Base-by-base conservation (phyloP, 2,329 filamentous ascomycete genomes). In the Venturia pyrina region DNA sequence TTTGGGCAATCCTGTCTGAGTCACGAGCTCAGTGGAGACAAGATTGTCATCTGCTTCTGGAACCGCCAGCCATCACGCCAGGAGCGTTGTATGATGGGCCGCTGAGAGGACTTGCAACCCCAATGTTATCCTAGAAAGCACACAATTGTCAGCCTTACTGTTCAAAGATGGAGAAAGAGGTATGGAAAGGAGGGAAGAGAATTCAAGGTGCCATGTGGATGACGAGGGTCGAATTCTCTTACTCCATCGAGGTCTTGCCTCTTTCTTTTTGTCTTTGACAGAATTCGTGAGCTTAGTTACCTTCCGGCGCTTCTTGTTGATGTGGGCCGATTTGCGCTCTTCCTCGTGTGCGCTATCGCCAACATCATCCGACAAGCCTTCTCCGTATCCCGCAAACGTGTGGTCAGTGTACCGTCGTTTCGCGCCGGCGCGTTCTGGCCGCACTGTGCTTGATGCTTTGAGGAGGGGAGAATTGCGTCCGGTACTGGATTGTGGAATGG, bases 391-490 rank as follows among this genome's bases (percentile, higher is more conserved):
- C 71, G 89, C 86, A 72, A 85, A 93, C 71, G 87, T 90, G 70
- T 82, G 84, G 69, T 93, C 89, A 48, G 87, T 86, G 73, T 92
- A 93, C 68, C 87, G 85, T 61, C 90, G 83, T 80, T 92, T 92
- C 79, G 89, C 90, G 68, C 85, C 82, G 65, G 81, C 79, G 61
- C 89, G 83, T 70, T 87, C 86, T 43, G 88, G 85, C 65, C 89
- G 81, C 48, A 79, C 75, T 65, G 56, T 32, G 24, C 11, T 57
- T 44, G 41, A 44, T 5, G 60, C 41, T 28, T 44, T 63, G 24
- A 40, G 65, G 19, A 53, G 41, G 15, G 60, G 40, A 28, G 65
- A 64, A 56, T 74, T 76, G 37, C 77, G 72, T 34, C 70, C 67
- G 13, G 71, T 28, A 41, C 61, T 71, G 67, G 24, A 67, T 61